Conservation (phyloP, 805 yeast species). For the Yamadazyma laniorum region DNA sequence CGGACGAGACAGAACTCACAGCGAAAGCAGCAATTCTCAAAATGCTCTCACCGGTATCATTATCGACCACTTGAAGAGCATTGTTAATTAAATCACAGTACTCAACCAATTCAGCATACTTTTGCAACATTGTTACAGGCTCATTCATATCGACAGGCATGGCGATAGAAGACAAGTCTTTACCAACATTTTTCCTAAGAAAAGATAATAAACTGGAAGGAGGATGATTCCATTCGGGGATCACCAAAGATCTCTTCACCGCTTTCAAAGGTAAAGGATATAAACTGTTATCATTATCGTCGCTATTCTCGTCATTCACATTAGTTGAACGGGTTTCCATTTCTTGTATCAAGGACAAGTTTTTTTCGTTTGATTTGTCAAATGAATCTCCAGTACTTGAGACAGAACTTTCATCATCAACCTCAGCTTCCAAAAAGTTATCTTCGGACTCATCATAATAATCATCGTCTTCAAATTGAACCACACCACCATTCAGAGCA, state of each 20-base stretch:
- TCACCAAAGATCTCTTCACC: conserved; percentile 55
- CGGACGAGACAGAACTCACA: conserved; percentile 65
- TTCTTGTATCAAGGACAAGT: conserved; percentile 8
- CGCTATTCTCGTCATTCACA: conserved; percentile 10
- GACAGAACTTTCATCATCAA: conserved; percentile 20
- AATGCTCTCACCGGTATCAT: conserved; percentile 52
- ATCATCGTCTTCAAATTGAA: conserved; percentile 36
- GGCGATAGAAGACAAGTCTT: conserved; percentile 78
- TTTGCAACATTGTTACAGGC: conserved; percentile 80
- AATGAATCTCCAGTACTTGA: conserved; percentile 15
- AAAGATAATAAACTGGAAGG: conserved; percentile 85
- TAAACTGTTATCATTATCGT: conserved; percentile 38
- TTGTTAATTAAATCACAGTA: conserved; percentile 64
- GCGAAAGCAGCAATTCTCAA: conserved; percentile 81
- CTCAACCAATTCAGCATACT: conserved; percentile 77
- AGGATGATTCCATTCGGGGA: conserved; percentile 54
- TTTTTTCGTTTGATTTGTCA: conserved; percentile 12
- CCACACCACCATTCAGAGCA: conserved; percentile 49
- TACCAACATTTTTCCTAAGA: conserved; percentile 87
- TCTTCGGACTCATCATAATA: conserved; percentile 14
- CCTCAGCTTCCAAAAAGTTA: conserved; percentile 21
- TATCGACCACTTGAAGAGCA: conserved; percentile 49
- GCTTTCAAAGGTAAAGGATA: conserved; percentile 62
- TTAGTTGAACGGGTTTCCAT: conserved; percentile 4
- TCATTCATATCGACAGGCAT: conserved; percentile 96